These are phyloP conservation scores for Hylodesmum podocarpum DNA, from an alignment of 306 rosid species.

Conservation along the genomic window DNA sequence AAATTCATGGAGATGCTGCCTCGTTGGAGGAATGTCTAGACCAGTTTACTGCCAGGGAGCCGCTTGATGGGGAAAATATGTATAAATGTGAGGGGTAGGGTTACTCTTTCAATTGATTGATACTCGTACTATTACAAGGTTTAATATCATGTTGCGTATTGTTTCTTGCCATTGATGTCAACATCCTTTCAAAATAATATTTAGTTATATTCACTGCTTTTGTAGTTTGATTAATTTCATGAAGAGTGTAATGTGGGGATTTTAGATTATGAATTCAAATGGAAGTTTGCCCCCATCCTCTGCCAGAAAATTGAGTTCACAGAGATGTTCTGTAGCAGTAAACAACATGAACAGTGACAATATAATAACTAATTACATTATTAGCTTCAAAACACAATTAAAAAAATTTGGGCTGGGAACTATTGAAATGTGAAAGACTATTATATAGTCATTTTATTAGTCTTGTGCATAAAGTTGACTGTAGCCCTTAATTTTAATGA, in stretches of 20 bases:
- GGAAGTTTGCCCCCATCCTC: neutral
- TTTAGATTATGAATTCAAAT: neutral
- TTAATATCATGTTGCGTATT: neutral
- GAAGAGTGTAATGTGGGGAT: neutral
- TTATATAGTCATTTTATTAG: neutral
- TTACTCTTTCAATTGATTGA: conserved; percentile 25
- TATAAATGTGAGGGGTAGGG: conserved; percentile 97
- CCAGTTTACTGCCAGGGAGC: conserved; percentile 83
- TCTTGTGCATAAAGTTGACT: neutral
- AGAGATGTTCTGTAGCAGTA: neutral
- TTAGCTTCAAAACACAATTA: neutral
- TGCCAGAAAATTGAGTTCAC: neutral
- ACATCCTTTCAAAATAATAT: neutral
- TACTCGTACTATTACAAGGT: neutral
- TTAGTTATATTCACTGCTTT: neutral
- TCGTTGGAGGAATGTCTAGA: conserved; percentile 94
- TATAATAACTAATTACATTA: neutral
- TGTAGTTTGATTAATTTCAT: conserved; percentile 24
- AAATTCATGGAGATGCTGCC: conserved; percentile 93
- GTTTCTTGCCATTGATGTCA: neutral
- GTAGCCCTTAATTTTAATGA: neutral
- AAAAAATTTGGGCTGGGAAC: neutral
- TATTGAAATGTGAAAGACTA: neutral
- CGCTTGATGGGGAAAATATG: conserved; percentile 92
- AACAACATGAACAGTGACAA: neutral